Conservation (phyloP, 306 rosid genomes). For the Abrus precatorius region DNA sequence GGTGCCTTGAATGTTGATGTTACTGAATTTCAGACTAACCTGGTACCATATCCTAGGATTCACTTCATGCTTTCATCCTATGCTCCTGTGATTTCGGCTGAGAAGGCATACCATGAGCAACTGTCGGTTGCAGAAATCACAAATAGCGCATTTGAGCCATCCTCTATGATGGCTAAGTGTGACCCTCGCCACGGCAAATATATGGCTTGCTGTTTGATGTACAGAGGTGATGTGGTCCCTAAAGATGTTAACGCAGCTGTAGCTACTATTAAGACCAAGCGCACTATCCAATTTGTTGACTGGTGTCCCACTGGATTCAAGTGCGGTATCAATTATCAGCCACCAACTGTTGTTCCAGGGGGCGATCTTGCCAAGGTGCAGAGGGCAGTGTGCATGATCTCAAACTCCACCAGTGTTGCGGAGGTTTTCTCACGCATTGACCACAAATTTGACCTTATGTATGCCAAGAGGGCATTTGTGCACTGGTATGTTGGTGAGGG, state of each 20-base stretch:
- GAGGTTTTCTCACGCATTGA: conserved; percentile 87
- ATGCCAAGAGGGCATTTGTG: conserved; percentile 84
- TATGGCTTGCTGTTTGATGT: conserved; percentile 91
- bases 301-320: conserved; percentile 96
- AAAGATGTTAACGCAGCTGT: conserved; percentile 88
- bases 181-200: conserved; percentile 89
- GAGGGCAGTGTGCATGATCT: conserved; percentile 90
- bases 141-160: conserved; percentile 82
- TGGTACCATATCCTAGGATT: conserved; percentile 88
- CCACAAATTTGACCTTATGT: conserved; percentile 87
- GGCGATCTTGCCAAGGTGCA: conserved; percentile 88
- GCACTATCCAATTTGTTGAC: conserved; percentile 84
- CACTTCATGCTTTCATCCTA: conserved; percentile 90
- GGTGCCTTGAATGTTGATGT: conserved; percentile 89
- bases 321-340: conserved; percentile 89
- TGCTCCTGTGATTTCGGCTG: conserved; percentile 89
- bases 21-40: conserved; percentile 84
- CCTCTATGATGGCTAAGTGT: conserved; percentile 91
- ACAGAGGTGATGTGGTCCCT: conserved; percentile 87
- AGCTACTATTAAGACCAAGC: conserved; percentile 87
- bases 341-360: conserved; percentile 85
- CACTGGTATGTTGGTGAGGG: conserved; percentile 96
- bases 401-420: conserved; percentile 86
- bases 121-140: conserved; percentile 87
- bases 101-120: conserved; percentile 84